phyloP scores from a whole-genome alignment of 805 yeast genomes.

The Candida sonorensis region DNA sequence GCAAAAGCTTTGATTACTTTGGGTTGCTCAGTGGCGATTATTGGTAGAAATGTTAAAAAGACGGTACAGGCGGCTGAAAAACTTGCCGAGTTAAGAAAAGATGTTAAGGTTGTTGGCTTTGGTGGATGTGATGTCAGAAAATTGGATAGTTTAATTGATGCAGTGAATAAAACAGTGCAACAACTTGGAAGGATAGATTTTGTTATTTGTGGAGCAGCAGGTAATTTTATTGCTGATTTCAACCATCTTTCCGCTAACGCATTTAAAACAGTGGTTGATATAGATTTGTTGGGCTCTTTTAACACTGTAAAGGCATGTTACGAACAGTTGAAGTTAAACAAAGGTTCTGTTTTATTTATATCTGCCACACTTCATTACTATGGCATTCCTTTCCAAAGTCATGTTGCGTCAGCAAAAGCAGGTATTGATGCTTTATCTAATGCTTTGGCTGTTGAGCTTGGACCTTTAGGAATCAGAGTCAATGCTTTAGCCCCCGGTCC shows the following conservation, averaged over 20 bases:
- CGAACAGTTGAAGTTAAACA: conserved; percentile 53
- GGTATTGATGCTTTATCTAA: conserved; percentile 86
- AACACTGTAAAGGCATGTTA: conserved; percentile 83
- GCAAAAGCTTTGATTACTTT: conserved; percentile 74
- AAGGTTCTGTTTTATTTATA: conserved; percentile 72
- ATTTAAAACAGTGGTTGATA: conserved; percentile 78
- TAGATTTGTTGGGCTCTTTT: conserved; percentile 83
- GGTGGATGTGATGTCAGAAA: conserved; percentile 77
- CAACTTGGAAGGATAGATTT: conserved; percentile 74
- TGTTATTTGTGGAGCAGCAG: conserved; percentile 95
- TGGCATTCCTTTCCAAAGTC: conserved; percentile 84
- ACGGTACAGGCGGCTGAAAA: conserved; percentile 65
- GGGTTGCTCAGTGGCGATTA: conserved; percentile 82
- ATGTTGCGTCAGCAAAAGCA: conserved; percentile 94
- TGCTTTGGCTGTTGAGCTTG: conserved; percentile 83
- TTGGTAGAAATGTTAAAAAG: conserved; percentile 69
- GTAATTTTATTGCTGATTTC: conserved; percentile 81
- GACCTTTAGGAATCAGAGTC: conserved; percentile 79
- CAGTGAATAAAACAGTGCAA: conserved; percentile 59
- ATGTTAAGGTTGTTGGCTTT: conserved; percentile 62
- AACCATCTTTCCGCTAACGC: conserved; percentile 77
- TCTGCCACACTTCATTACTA: conserved; percentile 86
- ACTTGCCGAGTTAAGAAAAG: conserved; percentile 47
- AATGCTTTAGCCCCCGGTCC: conserved; percentile 92
- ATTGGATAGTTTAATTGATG: conserved; percentile 47